Conservation (phyloP, 2,329 filamentous ascomycete species). For the Penicillium corylophilum region DNA sequence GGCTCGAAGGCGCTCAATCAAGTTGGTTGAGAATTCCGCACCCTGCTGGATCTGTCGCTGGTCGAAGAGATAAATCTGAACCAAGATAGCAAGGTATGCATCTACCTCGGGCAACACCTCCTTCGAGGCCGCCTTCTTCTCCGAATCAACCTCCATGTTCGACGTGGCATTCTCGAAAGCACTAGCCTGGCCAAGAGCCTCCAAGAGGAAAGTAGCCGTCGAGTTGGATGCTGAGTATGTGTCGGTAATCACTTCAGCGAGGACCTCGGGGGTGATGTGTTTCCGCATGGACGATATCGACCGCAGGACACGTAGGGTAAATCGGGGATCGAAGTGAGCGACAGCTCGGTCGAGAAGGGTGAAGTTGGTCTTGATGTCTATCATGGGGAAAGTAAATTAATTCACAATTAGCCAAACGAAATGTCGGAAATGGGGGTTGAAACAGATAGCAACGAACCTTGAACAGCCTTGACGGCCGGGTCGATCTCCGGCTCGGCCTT, state of each 20-base stretch:
- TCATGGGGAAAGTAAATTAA: background rate
- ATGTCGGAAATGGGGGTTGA: background rate
- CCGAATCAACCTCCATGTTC: conserved; percentile 73
- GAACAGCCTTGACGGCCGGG: conserved; percentile 51
- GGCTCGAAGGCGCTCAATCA: conserved; percentile 80
- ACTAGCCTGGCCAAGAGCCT: conserved; percentile 66
- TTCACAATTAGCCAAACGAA: background rate
- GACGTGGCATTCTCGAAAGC: conserved; percentile 60
- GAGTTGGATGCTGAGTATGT: conserved; percentile 70
- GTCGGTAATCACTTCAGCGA: conserved; percentile 76
- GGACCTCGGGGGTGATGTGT: conserved; percentile 76
- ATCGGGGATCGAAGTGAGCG: conserved; percentile 88
- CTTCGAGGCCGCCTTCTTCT: conserved; percentile 65
- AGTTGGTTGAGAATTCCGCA: conserved; percentile 76
- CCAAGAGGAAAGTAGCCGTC: conserved; percentile 68
- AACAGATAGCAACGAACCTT: conserved; percentile 36
- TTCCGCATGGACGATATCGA: conserved; percentile 96
- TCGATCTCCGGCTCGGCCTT: conserved; percentile 48
- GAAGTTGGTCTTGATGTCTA: conserved; percentile 96
- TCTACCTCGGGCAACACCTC: conserved; percentile 84
- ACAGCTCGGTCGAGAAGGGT: conserved; percentile 88
- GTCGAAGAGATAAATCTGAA: conserved; percentile 87
- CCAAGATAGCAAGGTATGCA: conserved; percentile 80
- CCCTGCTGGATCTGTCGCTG: conserved; percentile 77
- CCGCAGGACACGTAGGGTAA: conserved; percentile 87